phyloP scores from a whole-genome alignment of 352 stramenopile species.

The Pythium apleroticum region DNA sequence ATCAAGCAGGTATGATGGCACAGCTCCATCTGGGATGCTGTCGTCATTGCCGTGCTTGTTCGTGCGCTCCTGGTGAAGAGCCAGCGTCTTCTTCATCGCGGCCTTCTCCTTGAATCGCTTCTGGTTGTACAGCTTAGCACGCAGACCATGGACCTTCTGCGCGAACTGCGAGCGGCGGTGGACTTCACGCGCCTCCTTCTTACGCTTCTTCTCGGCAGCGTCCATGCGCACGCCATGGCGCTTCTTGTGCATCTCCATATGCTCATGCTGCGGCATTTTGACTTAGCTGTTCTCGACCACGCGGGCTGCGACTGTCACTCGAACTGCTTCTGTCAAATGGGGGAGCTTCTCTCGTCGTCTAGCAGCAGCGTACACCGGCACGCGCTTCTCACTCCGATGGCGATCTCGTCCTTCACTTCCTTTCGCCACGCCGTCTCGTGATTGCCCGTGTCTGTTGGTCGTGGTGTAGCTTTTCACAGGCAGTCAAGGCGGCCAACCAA shows the following conservation, averaged over 20 bases:
- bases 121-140: slow-evolving; percentile 99
- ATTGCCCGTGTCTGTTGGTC: slow-evolving; percentile 7
- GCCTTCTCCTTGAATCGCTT: slow-evolving; percentile 99
- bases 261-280: slow-evolving; percentile 98
- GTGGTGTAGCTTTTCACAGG: slow-evolving; percentile 20
- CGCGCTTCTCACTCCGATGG: neutral
- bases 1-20: slow-evolving; percentile 99
- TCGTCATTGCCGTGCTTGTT: slow-evolving; percentile 99
- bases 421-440: slow-evolving; percentile 11
- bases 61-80: slow-evolving; percentile 98
- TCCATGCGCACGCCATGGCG: slow-evolving; percentile 98
- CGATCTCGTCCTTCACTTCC: slow-evolving; percentile 5
- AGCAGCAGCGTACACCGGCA: neutral
- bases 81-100: slow-evolving; percentile 99
- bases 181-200: slow-evolving; percentile 98
- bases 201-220: slow-evolving; percentile 95
- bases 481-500: slow-evolving; percentile 25
- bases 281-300: slow-evolving; percentile 10
- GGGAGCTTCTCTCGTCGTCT: slow-evolving; percentile 6
- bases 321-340: neutral
- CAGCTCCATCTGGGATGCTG: slow-evolving; percentile 93
- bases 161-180: slow-evolving; percentile 98
- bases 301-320: neutral
- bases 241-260: slow-evolving; percentile 99
- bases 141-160: slow-evolving; percentile 98